phyloP scores from a whole-genome alignment of 352 stramenopile species.

The Globisporangium cystogenes region DNA sequence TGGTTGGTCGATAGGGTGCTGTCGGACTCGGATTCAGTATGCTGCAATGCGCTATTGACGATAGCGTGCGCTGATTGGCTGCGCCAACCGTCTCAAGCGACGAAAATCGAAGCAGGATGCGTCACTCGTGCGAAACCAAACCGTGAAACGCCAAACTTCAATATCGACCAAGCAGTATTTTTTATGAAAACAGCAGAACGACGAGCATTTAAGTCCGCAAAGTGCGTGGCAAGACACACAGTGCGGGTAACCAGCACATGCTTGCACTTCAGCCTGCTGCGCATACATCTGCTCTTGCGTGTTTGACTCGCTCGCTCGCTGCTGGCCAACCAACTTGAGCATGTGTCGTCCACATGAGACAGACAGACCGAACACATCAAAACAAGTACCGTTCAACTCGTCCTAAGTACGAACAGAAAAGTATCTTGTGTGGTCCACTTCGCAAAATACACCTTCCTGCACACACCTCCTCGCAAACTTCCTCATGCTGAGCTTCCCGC shows the following conservation, averaged over 20 bases:
- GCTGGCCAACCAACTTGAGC: too few species aligned
- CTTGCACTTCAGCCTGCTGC: too few species aligned
- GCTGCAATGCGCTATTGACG: too few species aligned
- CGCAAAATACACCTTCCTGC: too few species aligned
- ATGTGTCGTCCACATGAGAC: background rate
- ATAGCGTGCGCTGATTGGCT: background rate
- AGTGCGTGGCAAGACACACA: background rate
- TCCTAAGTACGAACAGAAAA: background rate
- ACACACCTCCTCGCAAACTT: too few species aligned
- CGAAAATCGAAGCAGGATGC: background rate
- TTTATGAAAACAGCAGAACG: too few species aligned
- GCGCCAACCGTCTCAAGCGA: background rate
- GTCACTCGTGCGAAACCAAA: background rate
- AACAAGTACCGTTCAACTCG: background rate
- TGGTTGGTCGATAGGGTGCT: too few species aligned
- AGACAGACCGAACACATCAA: background rate
- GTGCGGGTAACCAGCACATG: too few species aligned
- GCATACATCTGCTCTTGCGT: too few species aligned
- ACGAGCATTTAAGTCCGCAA: background rate
- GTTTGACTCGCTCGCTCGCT: too few species aligned
- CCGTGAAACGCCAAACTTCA: background rate
- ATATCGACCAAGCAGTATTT: background rate
- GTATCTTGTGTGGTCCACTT: conserved; percentile 6
- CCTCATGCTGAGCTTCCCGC: conserved; percentile 22
- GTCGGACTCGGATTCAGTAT: too few species aligned